A percentile compares a stretch with the other conserved stretches of the same genome.
These are phyloP conservation scores for Aurantiochytrium sp. DNA, from an alignment of 108 stramenopile genomes.

Conservation along the genomic window DNA sequence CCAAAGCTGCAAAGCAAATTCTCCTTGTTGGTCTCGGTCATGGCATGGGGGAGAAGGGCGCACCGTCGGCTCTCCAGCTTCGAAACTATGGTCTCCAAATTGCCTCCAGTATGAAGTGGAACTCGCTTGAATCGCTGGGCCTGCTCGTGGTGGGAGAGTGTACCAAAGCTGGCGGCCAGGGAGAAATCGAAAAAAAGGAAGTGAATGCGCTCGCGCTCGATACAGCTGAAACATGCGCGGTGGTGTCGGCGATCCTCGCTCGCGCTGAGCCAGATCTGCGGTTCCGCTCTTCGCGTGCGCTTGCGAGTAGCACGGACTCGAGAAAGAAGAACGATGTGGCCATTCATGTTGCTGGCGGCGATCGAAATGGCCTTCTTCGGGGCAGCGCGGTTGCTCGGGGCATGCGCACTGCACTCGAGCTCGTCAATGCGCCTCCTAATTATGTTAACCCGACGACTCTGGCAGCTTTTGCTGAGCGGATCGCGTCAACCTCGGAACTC, in stretches of 20 bases:
- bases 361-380: background rate
- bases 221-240: background rate
- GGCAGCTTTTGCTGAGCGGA: conserved; percentile 67
- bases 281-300: background rate
- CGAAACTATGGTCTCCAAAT: background rate
- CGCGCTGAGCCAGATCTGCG: background rate
- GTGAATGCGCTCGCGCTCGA: background rate
- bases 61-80: background rate
- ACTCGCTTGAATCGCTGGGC: background rate
- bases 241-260: background rate
- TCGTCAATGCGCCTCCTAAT: conserved; percentile 95
- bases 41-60: background rate
- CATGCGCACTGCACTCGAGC: conserved; percentile 63
- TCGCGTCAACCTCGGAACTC: conserved; percentile 64
- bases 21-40: background rate
- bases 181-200: no score
- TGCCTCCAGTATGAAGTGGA: background rate
- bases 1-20: background rate
- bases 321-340: background rate
- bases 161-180: no score
- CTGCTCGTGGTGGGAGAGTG: background rate
- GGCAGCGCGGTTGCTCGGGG: conserved; percentile 29
- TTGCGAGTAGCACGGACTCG: background rate
- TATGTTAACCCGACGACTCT: conserved; percentile 71
- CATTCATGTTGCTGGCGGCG: background rate